phyloP scores from a whole-genome alignment of 2,329 filamentous ascomycete species.

The Reticulascus tulasneorum region DNA sequence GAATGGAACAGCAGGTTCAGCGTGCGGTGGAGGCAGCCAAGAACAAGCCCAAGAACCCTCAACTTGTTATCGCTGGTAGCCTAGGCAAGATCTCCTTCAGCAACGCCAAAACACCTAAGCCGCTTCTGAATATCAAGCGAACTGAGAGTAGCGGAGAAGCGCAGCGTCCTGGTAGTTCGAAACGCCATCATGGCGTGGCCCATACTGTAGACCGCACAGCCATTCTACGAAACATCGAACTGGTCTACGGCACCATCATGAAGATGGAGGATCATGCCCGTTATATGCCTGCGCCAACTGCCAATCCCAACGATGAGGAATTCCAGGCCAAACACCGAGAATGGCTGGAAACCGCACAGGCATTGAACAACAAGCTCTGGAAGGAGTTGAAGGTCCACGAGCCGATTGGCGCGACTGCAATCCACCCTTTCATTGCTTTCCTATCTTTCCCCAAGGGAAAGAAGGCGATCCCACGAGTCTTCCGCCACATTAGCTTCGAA shows the following conservation, averaged over 20 bases:
- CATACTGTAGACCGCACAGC: conserved; percentile 74
- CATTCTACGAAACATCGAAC: conserved; percentile 81
- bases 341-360: conserved; percentile 68
- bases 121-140: conserved; percentile 91
- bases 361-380: conserved; percentile 82
- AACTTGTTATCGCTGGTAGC: conserved; percentile 92
- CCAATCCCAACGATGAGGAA: conserved; percentile 62
- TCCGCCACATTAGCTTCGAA: conserved; percentile 86
- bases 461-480: conserved; percentile 90
- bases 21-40: conserved; percentile 96
- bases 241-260: conserved; percentile 85
- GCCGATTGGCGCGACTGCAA: conserved; percentile 71
- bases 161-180: conserved; percentile 47
- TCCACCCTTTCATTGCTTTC: conserved; percentile 94
- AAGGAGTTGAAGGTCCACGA: conserved; percentile 86
- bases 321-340: conserved; percentile 71
- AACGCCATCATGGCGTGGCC: conserved; percentile 25
- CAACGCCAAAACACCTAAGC: conserved; percentile 96
- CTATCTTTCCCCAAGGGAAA: conserved; percentile 94
- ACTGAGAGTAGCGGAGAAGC: conserved; percentile 62
- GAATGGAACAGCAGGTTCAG: conserved; percentile 99
- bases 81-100: conserved; percentile 98
- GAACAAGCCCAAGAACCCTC: conserved; percentile 95
- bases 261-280: conserved; percentile 90
- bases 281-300: conserved; percentile 61